Percentiles rank a stretch among this genome's conserved stretches.
phyloP scores from a whole-genome alignment of 164 flowering plant species.

The Tetrastigma voinierianum region DNA sequence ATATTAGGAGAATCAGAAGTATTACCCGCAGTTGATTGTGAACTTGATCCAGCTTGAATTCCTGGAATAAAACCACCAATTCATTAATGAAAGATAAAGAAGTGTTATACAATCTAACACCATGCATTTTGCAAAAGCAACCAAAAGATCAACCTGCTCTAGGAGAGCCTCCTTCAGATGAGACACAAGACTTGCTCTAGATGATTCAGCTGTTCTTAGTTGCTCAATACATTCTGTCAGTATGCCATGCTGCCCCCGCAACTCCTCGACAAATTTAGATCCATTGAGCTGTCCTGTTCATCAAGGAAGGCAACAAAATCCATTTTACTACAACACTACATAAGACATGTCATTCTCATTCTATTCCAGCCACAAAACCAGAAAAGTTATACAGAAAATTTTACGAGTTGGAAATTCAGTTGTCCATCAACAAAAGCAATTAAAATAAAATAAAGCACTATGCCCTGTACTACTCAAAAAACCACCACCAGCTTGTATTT shows the following conservation, averaged over 20 bases:
- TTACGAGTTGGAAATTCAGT: too few species aligned
- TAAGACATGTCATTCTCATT: too few species aligned
- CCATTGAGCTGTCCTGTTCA: conserved; percentile 46
- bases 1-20: background rate
- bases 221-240: conserved; percentile 73
- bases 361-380: too few species aligned
- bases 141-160: conserved; percentile 63
- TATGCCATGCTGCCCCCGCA: conserved; percentile 63
- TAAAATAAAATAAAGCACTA: too few species aligned
- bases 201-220: conserved; percentile 57
- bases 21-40: conserved; percentile 68
- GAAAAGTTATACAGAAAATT: too few species aligned
- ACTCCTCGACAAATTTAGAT: conserved; percentile 53
- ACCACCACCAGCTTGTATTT: too few species aligned
- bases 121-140: background rate
- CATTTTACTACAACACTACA: too few species aligned
- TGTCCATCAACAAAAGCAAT: too few species aligned
- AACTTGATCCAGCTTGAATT: conserved; percentile 63
- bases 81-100: background rate
- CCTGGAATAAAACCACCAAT: conserved; percentile 42
- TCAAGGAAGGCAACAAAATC: conserved; percentile 9
- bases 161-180: conserved; percentile 73
- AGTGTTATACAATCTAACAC: conserved; percentile 8
- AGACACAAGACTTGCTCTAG: conserved; percentile 68
- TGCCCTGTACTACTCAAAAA: too few species aligned